phyloP scores from a whole-genome alignment of 139 green algal species.

The Nannochloris sp. region DNA sequence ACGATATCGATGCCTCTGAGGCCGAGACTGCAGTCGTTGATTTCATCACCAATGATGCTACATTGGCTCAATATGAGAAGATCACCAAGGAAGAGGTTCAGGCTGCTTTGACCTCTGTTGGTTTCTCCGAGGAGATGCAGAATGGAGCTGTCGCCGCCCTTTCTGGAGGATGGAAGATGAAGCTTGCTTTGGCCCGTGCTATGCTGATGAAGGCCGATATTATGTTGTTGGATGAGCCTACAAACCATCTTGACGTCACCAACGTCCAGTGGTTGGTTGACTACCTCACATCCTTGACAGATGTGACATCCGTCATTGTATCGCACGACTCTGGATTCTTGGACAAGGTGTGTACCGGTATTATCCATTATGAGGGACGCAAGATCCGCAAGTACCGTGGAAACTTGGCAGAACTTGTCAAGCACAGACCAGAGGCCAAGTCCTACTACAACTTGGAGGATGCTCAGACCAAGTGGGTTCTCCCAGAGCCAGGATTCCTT shows the following conservation, averaged over 20 bases:
- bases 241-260: constrained; percentile 76
- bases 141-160: constrained; percentile 52
- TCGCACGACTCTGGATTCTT: constrained; percentile 86
- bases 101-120: constrained; percentile 54
- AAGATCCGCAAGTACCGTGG: constrained; percentile 76
- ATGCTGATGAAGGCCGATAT: constrained; percentile 86
- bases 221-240: constrained; percentile 83
- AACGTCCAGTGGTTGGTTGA: constrained; percentile 78
- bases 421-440: constrained; percentile 71
- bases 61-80: constrained; percentile 6
- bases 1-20: constrained; percentile 74
- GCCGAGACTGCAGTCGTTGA: constrained; percentile 52
- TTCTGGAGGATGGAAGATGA: constrained; percentile 87
- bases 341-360: constrained; percentile 75
- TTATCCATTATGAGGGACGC: constrained; percentile 82
- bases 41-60: constrained; percentile 52
- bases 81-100: constrained; percentile 34
- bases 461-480: constrained; percentile 56
- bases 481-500: constrained; percentile 84
- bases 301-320: constrained; percentile 73
- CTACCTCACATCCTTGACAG: constrained; percentile 55
- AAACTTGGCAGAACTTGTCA: constrained; percentile 87
- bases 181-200: constrained; percentile 72
- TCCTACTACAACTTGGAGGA: constrained; percentile 74
- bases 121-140: constrained; percentile 64